Percentiles rank a stretch among this genome's conserved stretches.
These are phyloP conservation scores for Triticum monococcum DNA, from an alignment of 176 grass and related monocot genomes.

Conservation along the genomic window DNA sequence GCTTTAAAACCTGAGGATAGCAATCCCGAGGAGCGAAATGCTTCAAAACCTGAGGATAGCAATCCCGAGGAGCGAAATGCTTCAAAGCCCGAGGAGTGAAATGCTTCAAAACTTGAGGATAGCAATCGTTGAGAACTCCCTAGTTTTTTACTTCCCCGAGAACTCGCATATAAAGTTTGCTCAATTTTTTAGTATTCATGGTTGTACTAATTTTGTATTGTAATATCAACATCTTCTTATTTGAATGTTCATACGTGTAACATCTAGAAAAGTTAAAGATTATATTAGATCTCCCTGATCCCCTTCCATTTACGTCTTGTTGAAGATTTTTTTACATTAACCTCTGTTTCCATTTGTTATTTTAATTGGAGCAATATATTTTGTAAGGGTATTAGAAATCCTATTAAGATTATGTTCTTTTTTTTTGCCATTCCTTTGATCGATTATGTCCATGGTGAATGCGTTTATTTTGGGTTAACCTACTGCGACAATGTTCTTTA, in stretches of 20 bases:
- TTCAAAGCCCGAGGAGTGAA: too few relatives aligned
- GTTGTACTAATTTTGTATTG: conserved; percentile 29
- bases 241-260: conserved; percentile 12
- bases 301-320: not conserved
- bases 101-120: too few relatives aligned
- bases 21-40: too few relatives aligned
- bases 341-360: not conserved
- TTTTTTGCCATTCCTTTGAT: not conserved
- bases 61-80: too few relatives aligned
- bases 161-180: conserved; percentile 8
- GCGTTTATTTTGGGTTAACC: not conserved
- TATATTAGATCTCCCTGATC: not conserved
- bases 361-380: conserved; percentile 1
- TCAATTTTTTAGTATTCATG: conserved; percentile 17
- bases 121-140: conserved; percentile 8
- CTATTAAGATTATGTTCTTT: not conserved
- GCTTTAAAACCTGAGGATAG: not conserved
- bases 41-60: too few relatives aligned
- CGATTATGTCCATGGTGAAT: not conserved
- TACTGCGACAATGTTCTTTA: not conserved
- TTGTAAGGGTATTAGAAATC: not conserved
- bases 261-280: conserved; percentile 16
- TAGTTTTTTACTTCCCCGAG: not conserved
- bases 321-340: not conserved
- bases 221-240: conserved; percentile 23